Evolutionary conservation across 257 asterid species (phyloP), one percentile per base, ranked within the genome.

Genomic region (Eucommia ulmoides): DNA sequence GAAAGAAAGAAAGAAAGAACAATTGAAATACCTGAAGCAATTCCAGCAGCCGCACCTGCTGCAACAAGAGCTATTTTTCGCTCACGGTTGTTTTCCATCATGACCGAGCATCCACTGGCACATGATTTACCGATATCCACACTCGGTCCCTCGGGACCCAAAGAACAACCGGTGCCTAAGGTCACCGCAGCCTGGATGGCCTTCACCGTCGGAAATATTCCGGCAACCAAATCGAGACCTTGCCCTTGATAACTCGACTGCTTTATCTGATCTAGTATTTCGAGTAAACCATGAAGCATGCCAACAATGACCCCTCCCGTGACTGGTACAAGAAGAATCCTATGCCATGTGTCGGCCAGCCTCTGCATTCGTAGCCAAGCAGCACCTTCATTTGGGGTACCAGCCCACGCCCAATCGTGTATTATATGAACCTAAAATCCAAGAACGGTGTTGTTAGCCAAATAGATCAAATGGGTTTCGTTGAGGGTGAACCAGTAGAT

Each of bases 321-420:
- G 42, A 91, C 94, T 14, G 96, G 96, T 68, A 91, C 73, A 58
- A 91, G 62, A 61, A 91, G 95, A 60, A 86, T 86, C 48, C 94
- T 78, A 67, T 86, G 99, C 96, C 99, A 91, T 18, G 99, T 91
- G 67, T 86, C 96, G 57, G 83, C 84, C 49, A 86, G 70, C 63
- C 89, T 74, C 67, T 91, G 99, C 61, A 86, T 70, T 49, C 95
- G 87, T 33, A 91, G 93, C 99, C 99, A 91, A 21, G 96, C 76
- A 59, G 99, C 99, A 59, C 99, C 99, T 53, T 91, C 99, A 48
- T 65, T 81, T 8, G 99, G 99, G 33, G 99, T 91, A 55, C 99
- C 99, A 54, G 96, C 99, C 99, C 99, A 91, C 23, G 95, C 96
- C 96, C 95, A 91, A 60, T 75, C 96, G 25, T 86, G 99, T 67